phyloP scores from a whole-genome alignment of 1,139 yeast species.

The Scheffersomyces segobiensis region DNA sequence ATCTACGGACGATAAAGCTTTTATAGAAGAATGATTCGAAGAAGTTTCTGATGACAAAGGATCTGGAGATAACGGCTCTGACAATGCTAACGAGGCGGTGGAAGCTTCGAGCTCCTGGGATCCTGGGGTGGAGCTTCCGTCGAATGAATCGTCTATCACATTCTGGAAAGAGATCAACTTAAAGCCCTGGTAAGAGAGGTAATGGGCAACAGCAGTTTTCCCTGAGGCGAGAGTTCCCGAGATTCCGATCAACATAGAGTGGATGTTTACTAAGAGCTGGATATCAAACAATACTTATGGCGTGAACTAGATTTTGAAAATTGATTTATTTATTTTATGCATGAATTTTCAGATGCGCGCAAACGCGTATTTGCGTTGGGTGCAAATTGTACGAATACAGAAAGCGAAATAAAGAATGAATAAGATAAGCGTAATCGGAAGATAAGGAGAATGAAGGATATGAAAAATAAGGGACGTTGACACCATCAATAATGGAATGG shows the following conservation, averaged over 20 bases:
- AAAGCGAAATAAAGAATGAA: not conserved
- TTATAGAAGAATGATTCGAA: not conserved
- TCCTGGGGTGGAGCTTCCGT: slow-evolving; percentile 2
- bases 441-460: not conserved
- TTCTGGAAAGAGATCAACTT: slow-evolving; percentile 23
- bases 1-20: not conserved
- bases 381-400: not conserved
- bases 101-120: slow-evolving; percentile 1
- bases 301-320: too few relatives aligned
- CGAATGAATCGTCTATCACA: not conserved
- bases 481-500: not conserved
- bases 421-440: too few relatives aligned
- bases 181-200: slow-evolving; percentile 61
- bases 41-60: not conserved
- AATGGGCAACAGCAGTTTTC: slow-evolving; percentile 62
- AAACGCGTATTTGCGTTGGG: not conserved
- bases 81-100: not conserved
- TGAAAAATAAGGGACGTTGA: not conserved
- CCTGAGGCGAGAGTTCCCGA: slow-evolving; percentile 76
- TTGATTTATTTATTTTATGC: not conserved
- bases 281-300: not conserved
- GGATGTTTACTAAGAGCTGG: not conserved
- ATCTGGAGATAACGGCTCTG: not conserved
- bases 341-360: not conserved
- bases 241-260: slow-evolving; percentile 70